A percentile compares a stretch with the other conserved stretches of the same genome.
Evolutionary conservation across 768 basidiomycete genomes (phyloP).

Genomic region (Paxillus ammoniavirescens): DNA sequence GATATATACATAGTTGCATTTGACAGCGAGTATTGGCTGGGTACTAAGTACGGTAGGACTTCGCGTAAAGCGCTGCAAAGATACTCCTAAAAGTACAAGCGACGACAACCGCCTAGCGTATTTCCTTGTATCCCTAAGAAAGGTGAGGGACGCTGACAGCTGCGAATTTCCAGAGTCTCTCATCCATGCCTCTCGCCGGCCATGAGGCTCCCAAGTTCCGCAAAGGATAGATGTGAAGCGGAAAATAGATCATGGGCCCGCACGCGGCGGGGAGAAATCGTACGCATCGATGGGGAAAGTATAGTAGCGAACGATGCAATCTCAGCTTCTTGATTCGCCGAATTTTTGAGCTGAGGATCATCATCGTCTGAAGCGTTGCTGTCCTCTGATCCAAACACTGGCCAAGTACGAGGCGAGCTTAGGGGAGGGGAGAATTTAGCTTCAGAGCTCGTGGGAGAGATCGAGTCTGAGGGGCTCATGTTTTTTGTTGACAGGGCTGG

Average conservation of each 20-base stretch:
- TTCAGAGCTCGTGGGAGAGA: slow-evolving; percentile 1
- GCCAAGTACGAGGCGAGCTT: neutral
- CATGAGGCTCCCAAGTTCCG: slow-evolving; percentile 26
- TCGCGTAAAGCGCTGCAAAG: too few species aligned
- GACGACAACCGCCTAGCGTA: too few species aligned
- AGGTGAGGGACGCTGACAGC: neutral
- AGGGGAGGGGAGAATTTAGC: neutral
- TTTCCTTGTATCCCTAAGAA: too few species aligned
- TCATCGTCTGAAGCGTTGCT: neutral
- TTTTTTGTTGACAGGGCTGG: neutral
- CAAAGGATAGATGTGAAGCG: slow-evolving; percentile 24
- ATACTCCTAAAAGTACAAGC: too few species aligned
- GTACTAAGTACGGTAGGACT: too few species aligned
- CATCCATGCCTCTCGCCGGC: slow-evolving; percentile 1
- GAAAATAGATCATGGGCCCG: slow-evolving; percentile 26
- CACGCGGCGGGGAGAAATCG: slow-evolving; percentile 10
- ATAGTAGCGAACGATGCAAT: slow-evolving; percentile 15
- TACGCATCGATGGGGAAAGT: slow-evolving; percentile 17
- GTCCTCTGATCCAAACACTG: neutral
- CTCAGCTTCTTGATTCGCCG: neutral
- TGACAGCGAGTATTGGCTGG: too few species aligned
- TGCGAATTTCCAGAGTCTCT: neutral
- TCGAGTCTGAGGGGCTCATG: slow-evolving; percentile 3
- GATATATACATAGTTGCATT: too few species aligned
- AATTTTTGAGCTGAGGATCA: neutral